These are phyloP conservation scores for Xerocomellus intermedius DNA, from an alignment of 768 basidiomycete genomes.

Conservation along the genomic window DNA sequence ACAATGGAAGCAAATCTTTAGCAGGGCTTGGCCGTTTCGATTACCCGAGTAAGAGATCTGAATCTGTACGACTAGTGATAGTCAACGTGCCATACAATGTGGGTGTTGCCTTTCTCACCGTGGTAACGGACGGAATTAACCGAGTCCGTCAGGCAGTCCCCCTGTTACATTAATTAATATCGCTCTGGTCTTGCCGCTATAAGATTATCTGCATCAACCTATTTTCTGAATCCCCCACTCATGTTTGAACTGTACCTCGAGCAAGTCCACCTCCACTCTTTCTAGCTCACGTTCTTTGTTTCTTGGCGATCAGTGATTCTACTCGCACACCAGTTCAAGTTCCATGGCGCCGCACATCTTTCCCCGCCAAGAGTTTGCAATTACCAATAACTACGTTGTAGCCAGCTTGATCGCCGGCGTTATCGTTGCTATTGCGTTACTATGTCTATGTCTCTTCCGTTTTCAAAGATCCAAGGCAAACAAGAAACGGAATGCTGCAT, in stretches of 20 bases:
- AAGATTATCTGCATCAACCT: conserved; percentile 4
- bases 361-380: conserved; percentile 8
- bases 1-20: not conserved
- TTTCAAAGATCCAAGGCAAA: conserved; percentile 40
- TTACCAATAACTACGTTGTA: conserved; percentile 41
- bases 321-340: not conserved
- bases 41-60: not conserved
- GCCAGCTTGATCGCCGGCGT: conserved; percentile 40
- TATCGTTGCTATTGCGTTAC: conserved; percentile 27
- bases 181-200: not conserved
- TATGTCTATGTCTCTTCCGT: conserved; percentile 36
- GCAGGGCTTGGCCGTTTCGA: not conserved
- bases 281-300: conserved; percentile 10
- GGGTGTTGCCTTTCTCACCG: not conserved
- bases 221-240: not conserved
- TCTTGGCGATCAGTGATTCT: not conserved
- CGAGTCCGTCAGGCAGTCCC: not conserved
- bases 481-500: conserved; percentile 38
- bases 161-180: conserved; percentile 1
- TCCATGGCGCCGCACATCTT: conserved; percentile 20
- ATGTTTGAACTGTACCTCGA: conserved; percentile 1
- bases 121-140: conserved; percentile 12
- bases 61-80: not conserved
- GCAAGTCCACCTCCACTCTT: conserved; percentile 6
- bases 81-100: not conserved